Percentiles rank a stretch among this genome's conserved stretches.
Evolutionary conservation across 2,329 filamentous ascomycete species (phyloP).

Genomic region (Xylaria sp.): DNA sequence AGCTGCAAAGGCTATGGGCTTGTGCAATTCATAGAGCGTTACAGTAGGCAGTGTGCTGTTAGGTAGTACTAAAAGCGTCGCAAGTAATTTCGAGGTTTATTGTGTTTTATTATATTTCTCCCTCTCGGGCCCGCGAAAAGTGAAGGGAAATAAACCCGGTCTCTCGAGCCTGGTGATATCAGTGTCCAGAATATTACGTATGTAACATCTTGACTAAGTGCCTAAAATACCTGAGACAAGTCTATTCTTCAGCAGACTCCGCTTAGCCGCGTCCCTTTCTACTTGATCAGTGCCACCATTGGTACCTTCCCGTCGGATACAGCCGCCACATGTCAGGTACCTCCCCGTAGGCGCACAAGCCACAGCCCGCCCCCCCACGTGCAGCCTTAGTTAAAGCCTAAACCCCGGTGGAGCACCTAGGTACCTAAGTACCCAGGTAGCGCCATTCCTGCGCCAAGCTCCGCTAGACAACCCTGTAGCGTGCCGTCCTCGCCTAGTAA

Average conservation of each 20-base stretch:
- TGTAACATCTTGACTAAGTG: not conserved
- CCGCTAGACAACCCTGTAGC: not conserved
- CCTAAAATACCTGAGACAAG: constrained; percentile 32
- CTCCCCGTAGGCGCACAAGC: constrained; percentile 23
- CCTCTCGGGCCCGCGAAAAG: not conserved
- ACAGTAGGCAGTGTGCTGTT: not conserved
- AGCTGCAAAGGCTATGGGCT: constrained; percentile 18
- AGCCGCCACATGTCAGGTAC: constrained; percentile 17
- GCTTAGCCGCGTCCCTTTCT: constrained; percentile 1
- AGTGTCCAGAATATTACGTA: not conserved
- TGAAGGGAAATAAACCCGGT: not conserved
- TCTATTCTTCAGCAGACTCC: constrained; percentile 15
- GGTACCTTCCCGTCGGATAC: constrained; percentile 18
- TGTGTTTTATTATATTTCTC: not conserved
- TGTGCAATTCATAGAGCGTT: not conserved
- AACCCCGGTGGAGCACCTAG: not conserved
- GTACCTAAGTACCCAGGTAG: not conserved
- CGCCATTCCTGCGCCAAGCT: not conserved
- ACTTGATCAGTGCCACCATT: constrained; percentile 1
- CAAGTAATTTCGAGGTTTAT: constrained; percentile 17
- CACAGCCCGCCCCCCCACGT: constrained; percentile 29
- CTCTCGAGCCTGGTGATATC: not conserved
- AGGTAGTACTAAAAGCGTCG: constrained; percentile 16
- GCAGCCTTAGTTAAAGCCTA: constrained; percentile 7
- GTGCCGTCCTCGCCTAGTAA: not conserved